Evolutionary conservation across 768 basidiomycete genomes (phyloP), one percentile per base, ranked within the genome.

Genomic region (Termitomyces sp.): DNA sequence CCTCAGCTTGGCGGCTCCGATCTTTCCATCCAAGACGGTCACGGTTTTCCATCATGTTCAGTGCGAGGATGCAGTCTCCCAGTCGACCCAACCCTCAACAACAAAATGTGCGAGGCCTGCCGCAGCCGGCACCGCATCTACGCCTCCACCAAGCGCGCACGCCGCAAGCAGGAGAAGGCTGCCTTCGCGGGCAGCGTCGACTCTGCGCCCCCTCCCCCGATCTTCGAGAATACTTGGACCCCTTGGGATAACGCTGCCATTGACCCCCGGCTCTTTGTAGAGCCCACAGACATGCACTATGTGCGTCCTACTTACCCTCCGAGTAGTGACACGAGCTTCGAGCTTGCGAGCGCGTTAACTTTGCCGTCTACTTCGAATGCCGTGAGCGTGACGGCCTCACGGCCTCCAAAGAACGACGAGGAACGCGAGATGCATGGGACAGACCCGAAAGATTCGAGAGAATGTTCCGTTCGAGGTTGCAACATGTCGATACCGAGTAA

Each of bases 381-480:
- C 18, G 20, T 13, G 35, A 25, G 20, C n/a, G 25, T 11, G 32
- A 50, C 31, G 41, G n/a, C 7, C 3, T 13, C 12, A 10, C 25
- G 22, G 2, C 18, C 31, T 31, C 16, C 12, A 32, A 42, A 36
- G 7, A 48, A 55, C 16, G 57, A 51, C 16, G 59, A 60, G 52
- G 52, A 56, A 50, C 32, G 53, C 6, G 40, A 41, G 20, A 12
- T 22, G 27, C 3, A 3, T 15, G 29, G 9, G 29, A 29, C 27
- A 23, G 18, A 33, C 33, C 22, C n/a, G 22, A 31, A 52, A 15
- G 41, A 43, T 2, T 15, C 1, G 29, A 52, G 38, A 27, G 31
- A 18, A 11, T 83, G 81, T 57, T 79, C 82, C 3, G 79, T 81
- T 53, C 81, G 80, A 64, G 81, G 81, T 12, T 83, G 82, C 66